Conservation (phyloP, 1,284 basidiomycete genomes). For the Sporisorium sorghi region DNA sequence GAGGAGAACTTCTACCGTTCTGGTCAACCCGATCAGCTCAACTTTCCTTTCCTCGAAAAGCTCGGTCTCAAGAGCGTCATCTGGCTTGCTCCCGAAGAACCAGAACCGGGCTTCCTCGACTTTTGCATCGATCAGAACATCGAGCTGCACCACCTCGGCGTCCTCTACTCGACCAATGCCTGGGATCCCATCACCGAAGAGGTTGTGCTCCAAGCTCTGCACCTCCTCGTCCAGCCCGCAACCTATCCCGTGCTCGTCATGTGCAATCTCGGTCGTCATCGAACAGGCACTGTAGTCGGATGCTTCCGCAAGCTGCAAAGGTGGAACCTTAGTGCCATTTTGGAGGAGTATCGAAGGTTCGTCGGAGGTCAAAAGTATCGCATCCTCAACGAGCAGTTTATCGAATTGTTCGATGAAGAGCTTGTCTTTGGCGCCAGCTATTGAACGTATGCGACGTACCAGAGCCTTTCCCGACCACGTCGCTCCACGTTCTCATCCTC, state of each 20-base stretch:
- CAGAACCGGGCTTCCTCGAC: constrained; percentile 70
- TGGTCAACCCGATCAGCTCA: constrained; percentile 73
- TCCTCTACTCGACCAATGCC: constrained; percentile 70
- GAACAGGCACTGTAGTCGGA: constrained; percentile 73
- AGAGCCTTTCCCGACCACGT: too few species aligned
- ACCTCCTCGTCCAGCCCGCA: constrained; percentile 71
- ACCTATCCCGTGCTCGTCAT: constrained; percentile 73
- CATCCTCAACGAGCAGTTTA: constrained; percentile 74
- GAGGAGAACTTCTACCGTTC: constrained; percentile 73
- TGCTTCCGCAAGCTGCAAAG: constrained; percentile 71
- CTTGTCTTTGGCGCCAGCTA: constrained; percentile 72
- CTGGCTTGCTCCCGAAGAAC: constrained; percentile 74
- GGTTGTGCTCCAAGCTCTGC: constrained; percentile 72
- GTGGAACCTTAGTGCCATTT: constrained; percentile 72
- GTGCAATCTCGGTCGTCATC: constrained; percentile 73
- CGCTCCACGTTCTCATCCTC: too few species aligned
- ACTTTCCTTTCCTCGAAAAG: constrained; percentile 73
- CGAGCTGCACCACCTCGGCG: constrained; percentile 70
- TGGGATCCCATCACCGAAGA: constrained; percentile 72
- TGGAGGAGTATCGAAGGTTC: constrained; percentile 73
- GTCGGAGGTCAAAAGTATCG: constrained; percentile 73
- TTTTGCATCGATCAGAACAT: constrained; percentile 67
- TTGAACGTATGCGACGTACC: too few species aligned
- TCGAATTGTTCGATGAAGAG: constrained; percentile 74
- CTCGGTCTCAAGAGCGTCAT: constrained; percentile 72